Conservation (phyloP, 495 filamentous ascomycete species). For the Penicillium chermesinum region DNA sequence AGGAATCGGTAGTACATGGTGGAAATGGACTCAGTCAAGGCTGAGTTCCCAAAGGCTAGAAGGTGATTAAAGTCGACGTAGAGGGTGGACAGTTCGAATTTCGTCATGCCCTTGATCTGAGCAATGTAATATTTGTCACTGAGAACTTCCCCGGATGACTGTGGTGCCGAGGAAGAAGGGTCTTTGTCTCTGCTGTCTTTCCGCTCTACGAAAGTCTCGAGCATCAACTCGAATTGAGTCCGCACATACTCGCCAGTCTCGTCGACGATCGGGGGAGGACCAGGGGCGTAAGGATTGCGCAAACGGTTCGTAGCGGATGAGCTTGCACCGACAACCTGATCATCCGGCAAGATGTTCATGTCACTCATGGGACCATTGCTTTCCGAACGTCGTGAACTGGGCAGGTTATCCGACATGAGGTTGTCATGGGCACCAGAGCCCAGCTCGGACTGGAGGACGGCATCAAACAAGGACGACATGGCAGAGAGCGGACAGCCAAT, state of each 20-base stretch:
- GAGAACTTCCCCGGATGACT: conserved; percentile 65
- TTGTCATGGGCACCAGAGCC: conserved; percentile 36
- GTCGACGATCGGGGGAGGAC: conserved; percentile 82
- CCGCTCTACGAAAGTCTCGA: conserved; percentile 82
- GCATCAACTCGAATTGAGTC: conserved; percentile 78
- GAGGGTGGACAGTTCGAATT: conserved; percentile 85
- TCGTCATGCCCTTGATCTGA: conserved; percentile 84
- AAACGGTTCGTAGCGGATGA: conserved; percentile 53
- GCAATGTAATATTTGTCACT: conserved; percentile 95
- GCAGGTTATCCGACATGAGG: conserved; percentile 37
- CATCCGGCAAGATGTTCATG: conserved; percentile 52
- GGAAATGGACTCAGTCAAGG: conserved; percentile 76
- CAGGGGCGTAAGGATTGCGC: conserved; percentile 54
- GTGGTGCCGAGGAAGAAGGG: conserved; percentile 63
- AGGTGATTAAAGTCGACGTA: conserved; percentile 96
- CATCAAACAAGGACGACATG: conserved; percentile 52
- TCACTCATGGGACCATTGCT: conserved; percentile 53
- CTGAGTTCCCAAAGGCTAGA: conserved; percentile 60
- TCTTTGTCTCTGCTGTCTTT: too few species aligned
- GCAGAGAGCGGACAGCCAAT: conserved; percentile 19
- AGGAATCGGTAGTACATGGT: conserved; percentile 92
- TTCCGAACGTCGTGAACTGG: conserved; percentile 46
- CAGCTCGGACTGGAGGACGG: conserved; percentile 47
- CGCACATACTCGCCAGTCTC: conserved; percentile 79
- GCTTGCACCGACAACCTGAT: conserved; percentile 53